Conservation (phyloP, 83 land plant genomes). For the Picea abies region DNA sequence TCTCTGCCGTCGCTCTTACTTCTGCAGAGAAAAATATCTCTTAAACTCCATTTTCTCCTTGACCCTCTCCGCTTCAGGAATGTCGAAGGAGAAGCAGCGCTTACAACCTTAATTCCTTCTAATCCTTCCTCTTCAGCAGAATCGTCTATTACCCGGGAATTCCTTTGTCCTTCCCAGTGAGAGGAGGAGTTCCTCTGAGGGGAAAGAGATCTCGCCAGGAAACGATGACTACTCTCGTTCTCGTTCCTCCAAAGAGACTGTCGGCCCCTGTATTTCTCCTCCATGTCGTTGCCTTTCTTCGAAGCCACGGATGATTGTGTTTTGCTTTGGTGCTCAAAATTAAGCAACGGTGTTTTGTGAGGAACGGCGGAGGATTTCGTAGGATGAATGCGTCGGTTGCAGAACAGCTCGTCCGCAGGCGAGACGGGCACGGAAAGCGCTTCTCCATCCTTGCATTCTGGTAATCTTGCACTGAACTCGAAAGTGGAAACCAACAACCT, state of each 20-base stretch:
- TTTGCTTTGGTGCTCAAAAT: neutral
- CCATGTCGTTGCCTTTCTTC: neutral
- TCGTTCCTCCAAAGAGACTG: neutral
- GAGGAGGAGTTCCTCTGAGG: slow-evolving; percentile 18
- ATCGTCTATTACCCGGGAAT: no score
- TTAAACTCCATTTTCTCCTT: slow-evolving; percentile 41
- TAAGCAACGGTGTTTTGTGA: slow-evolving; percentile 18
- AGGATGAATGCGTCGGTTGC: slow-evolving; percentile 59
- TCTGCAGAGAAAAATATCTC: slow-evolving; percentile 43
- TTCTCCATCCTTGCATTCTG: slow-evolving; percentile 14
- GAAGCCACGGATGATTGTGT: neutral
- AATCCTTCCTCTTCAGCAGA: neutral
- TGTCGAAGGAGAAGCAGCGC: no score
- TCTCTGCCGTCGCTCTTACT: slow-evolving; percentile 52
- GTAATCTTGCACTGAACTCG: slow-evolving; percentile 47
- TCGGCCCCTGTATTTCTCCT: slow-evolving; percentile 1
- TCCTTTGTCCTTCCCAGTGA: slow-evolving; percentile 1
- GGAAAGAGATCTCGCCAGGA: slow-evolving; percentile 31
- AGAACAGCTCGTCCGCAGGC: slow-evolving; percentile 70
- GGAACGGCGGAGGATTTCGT: slow-evolving; percentile 19
- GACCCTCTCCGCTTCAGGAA: neutral
- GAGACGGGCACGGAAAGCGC: slow-evolving; percentile 23
- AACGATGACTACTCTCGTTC: neutral
- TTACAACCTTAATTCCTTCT: neutral
- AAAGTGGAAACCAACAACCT: slow-evolving; percentile 41